These are phyloP conservation scores for Phytopythium helicoides DNA, from an alignment of 352 stramenopile species.

Conservation along the genomic window DNA sequence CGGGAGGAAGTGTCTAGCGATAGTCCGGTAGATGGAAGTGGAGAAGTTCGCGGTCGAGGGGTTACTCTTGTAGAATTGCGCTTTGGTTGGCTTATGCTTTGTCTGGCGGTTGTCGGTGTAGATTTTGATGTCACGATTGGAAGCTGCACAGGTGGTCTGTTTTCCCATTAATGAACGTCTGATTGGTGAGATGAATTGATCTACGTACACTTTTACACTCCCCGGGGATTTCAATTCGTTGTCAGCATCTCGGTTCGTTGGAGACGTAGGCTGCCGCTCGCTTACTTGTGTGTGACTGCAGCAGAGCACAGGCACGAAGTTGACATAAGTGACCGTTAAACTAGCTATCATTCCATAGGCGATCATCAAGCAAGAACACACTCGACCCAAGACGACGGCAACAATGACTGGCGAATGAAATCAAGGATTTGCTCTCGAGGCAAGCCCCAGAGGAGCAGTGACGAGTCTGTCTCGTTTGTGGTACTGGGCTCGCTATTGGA, in stretches of 20 bases:
- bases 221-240: slow-evolving; percentile 15
- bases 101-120: not conserved
- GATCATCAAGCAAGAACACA: no score
- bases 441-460: slow-evolving; percentile 57
- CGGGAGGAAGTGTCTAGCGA: not conserved
- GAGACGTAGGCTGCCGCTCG: slow-evolving; percentile 41
- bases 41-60: not conserved
- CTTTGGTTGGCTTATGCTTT: not conserved
- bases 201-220: not conserved
- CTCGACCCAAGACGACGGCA: slow-evolving; percentile 61
- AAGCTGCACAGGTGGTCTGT: not conserved
- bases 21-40: not conserved
- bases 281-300: no score
- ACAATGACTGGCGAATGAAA: slow-evolving; percentile 74
- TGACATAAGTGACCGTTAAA: no score
- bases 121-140: not conserved
- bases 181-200: not conserved
- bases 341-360: no score
- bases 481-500: not conserved
- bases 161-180: not conserved
- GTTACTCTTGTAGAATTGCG: not conserved
- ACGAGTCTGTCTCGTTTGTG: slow-evolving; percentile 17
- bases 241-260: not conserved
- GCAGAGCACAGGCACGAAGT: no score
- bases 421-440: slow-evolving; percentile 71